Conservation (phyloP, 208 protist species). For the Leishmania amazonensis region DNA sequence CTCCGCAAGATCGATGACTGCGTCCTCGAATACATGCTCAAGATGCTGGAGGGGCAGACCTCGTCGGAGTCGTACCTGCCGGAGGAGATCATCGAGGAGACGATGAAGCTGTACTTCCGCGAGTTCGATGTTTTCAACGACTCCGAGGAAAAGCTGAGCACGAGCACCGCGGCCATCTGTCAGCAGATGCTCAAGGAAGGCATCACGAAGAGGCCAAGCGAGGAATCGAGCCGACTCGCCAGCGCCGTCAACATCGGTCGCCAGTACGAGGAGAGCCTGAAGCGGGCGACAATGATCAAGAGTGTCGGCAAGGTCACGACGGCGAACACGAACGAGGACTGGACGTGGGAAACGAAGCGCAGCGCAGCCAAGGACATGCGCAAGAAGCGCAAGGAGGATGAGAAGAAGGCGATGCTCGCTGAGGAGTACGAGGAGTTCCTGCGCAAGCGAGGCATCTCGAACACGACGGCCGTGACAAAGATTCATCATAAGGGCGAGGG, state of each 20-base stretch:
- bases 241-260: slow-evolving; percentile 87
- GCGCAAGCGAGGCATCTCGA: slow-evolving; percentile 81
- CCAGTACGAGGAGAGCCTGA: slow-evolving; percentile 89
- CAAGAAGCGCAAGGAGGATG: slow-evolving; percentile 88
- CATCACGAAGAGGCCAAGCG: slow-evolving; percentile 71
- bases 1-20: slow-evolving; percentile 76
- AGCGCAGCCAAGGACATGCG: slow-evolving; percentile 88
- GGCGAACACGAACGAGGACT: slow-evolving; percentile 91
- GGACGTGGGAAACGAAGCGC: slow-evolving; percentile 89
- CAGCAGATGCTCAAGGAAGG: slow-evolving; percentile 58
- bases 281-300: slow-evolving; percentile 83
- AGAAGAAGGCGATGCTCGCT: slow-evolving; percentile 87
- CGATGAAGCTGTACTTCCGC: slow-evolving; percentile 73
- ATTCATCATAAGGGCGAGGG: slow-evolving; percentile 86
- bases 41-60: slow-evolving; percentile 89
- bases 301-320: slow-evolving; percentile 76
- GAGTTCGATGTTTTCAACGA: slow-evolving; percentile 73
- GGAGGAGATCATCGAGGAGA: slow-evolving; percentile 74
- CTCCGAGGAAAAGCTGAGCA: slow-evolving; percentile 40
- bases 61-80: slow-evolving; percentile 78
- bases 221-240: slow-evolving; percentile 66
- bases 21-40: slow-evolving; percentile 82
- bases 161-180: slow-evolving; percentile 46
- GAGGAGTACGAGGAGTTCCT: slow-evolving; percentile 93
- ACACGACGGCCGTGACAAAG: slow-evolving; percentile 76